These are phyloP conservation scores for Botryotinia narcissicola DNA, from an alignment of 2,329 filamentous ascomycete species.

Conservation along the genomic window DNA sequence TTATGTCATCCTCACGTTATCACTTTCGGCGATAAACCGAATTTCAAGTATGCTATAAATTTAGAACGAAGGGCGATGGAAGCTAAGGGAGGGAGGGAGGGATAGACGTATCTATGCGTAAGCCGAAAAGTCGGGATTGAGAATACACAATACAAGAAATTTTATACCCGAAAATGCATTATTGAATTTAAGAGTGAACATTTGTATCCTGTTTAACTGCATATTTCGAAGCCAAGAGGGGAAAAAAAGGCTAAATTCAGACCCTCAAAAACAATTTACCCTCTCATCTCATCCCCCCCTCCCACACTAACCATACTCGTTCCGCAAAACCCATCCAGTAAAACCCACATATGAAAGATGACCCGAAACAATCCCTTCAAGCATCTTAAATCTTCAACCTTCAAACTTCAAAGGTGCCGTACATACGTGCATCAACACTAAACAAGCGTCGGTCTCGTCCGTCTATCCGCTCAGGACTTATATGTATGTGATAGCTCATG, in stretches of 20 bases:
- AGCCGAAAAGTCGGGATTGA: not conserved
- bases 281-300: not conserved
- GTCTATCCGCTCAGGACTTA: not conserved
- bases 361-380: not conserved
- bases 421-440: constrained; percentile 8
- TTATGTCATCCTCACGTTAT: not conserved
- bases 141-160: not conserved
- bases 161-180: not conserved
- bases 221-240: not conserved
- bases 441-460: not conserved
- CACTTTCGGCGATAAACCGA: not conserved
- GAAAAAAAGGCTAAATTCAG: not conserved
- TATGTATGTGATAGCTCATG: constrained; percentile 5
- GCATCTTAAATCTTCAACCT: not conserved
- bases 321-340: not conserved
- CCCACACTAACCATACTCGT: not conserved
- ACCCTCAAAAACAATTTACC: not conserved
- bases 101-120: not conserved
- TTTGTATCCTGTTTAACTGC: not conserved
- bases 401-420: not conserved
- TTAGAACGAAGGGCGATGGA: not conserved
- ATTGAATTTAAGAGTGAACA: not conserved
- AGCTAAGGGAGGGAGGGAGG: not conserved
- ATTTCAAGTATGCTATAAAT: not conserved
- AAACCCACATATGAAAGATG: not conserved